Base-by-base conservation (phyloP, 257 asterid genomes). In the Fraxinus anomala region DNA sequence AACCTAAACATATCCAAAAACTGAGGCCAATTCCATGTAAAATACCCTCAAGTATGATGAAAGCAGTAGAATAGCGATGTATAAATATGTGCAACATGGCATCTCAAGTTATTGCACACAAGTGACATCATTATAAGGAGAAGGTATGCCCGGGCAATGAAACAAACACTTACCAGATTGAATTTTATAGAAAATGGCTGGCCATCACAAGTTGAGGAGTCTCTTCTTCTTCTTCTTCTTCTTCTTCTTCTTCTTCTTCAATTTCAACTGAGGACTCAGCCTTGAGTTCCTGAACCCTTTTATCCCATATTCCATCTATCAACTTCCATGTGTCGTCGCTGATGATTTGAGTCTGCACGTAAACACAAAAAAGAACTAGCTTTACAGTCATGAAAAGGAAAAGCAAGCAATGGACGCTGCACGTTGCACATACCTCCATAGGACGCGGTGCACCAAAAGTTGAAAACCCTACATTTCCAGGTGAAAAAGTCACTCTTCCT, bases 371-470 rank as follows among this genome's bases (percentile, higher is more conserved):
- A 44, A 72, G 2, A 2, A 49, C 77, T 80, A 81, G 70, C 59
- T 30, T 76, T 54, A 73, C 47, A 47, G 56, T 19, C 66, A 44
- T 67, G 24, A 36, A 76, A 74, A 67, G 40, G 6, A 75, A 68
- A 30, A 54, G 75, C 68, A 69, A 44, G 71, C 73, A 68, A 78
- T 67, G 74, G 54, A 70, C 26, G 34, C n/a, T 39, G 31, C 21
- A 49, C 23, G 44, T 44, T 63, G 21, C 39, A 72, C 87, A 76
- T 79, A 93, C 99, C 96, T 91, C 94, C 96, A 90, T 87, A 5
- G 97, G 99, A 82, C 99, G 93, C 36, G 98, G 90, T 76, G 98
- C 96, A 80, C 99, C 99, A 83, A 95, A 95, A 61, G 97, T 93
- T 42, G 89, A 71, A 81, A 93, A 93, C 36, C 99, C 99, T 54